Evolutionary conservation across 805 yeast species (phyloP), one percentile per base, ranked within the genome.

Genomic region (Yarrowia osloensis): DNA sequence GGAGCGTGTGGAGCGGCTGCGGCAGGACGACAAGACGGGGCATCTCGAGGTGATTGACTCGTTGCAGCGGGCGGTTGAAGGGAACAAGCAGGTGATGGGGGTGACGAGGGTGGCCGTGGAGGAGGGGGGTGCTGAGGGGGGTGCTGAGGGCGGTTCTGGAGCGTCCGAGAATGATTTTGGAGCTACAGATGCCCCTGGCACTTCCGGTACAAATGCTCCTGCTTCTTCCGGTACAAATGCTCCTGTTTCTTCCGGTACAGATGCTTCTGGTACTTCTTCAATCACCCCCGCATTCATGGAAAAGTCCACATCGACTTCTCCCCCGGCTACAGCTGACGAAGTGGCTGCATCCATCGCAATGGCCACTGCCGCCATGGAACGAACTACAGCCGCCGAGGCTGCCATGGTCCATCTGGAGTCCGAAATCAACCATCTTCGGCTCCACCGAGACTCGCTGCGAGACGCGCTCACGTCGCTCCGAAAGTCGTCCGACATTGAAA

Each of bases 401-500:
- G 31, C 29, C 12, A 3, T 54, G 9, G 24, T 4, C 3, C 47
- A 57, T 3, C 66, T 61, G 6, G 54, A 44, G 13, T 22, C 40
- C 15, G 66, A 61, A 29, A 46, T 61, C 24, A 24, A 31, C 26
- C 54, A 61, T 24, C 31, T 61, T 19, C 31, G 42, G 2, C 66
- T 61, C 19, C 66, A 61, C 26, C 15, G 66, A 46, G 66, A 61
- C 26, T 61, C 66, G n/a, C 66, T 61, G 1, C 15, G 66, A 61
- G 66, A 61, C 44, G 66, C 66, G 1, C 54, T 61, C 8, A 61
- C 66, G 2, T 61, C 66, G 0, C 44, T 61, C 26, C 33, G 66
- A 33, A 61, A 61, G 66, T 61, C 66, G 19, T 42, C 66, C 7
- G 66, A 61, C 31, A 61, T 61, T 22, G 66, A 61, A 44, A 61